Evolutionary conservation across 106 monocot species (phyloP), one percentile per base, ranked within the genome.

Genomic region (Dioscorea alata): DNA sequence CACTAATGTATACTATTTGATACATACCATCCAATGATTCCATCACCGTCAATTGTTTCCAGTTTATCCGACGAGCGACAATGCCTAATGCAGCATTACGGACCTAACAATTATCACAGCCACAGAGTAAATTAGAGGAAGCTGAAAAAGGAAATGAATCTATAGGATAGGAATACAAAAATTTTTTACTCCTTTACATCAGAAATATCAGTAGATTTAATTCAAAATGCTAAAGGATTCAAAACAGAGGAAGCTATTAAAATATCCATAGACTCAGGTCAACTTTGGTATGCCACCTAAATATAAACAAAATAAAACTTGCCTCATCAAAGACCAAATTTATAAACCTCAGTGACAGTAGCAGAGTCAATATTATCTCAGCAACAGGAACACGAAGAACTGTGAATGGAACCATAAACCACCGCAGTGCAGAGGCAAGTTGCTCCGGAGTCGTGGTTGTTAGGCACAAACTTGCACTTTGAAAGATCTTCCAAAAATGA

Each of bases 281-380:
- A 23, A 60, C 3, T 60, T 23, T 2, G 4, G 20, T 60, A 23
- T 60, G 8, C 8, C 24, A 60, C 23, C n/a, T 9, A 2, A 25
- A 17, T 25, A 60, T 8, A 42, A 50, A 15, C 21, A 49, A 49
- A 9, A n/a, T 49, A 50, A 32, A 57, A 67, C 83, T 88, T 76
- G 69, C 99, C 90, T 99, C 99, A 78, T 99, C 92, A 74, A 99
- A 93, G 17, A 93, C 93, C 13, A 99, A 76, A 87, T 77, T 99
- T 74, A 99, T 93, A 81, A 99, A 99, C 71, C 99, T 87, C 77
- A 99, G 69, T n/a, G 99, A 99, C 58, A 99, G 99, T 57, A 99
- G 83, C 3, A 99, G 77, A 56, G 99, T 99, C 48, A 99, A 87
- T 70, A 85, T 88, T 65, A 93, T 89, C 82, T 99, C 99, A 71